phyloP scores from a whole-genome alignment of 192 early-diverging fungal species.

The Backusella parvicylindrica region DNA sequence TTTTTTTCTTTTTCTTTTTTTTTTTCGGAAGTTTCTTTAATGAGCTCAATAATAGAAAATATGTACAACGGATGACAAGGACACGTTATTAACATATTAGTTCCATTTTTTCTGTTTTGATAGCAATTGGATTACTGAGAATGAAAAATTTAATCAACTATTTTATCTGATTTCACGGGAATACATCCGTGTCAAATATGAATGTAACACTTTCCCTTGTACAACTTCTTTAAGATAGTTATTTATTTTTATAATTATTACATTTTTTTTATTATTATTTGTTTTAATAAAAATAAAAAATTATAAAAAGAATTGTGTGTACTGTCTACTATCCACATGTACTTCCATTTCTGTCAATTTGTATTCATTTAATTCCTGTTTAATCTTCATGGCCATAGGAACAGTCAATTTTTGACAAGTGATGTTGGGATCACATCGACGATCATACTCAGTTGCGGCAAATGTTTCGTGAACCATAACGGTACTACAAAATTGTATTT shows the following conservation, averaged over 20 bases:
- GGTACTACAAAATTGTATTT: constrained; percentile 47
- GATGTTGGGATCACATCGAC: constrained; percentile 76
- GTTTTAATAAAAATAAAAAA: background rate
- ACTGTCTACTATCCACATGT: constrained; percentile 69
- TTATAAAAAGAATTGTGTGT: constrained; percentile 68
- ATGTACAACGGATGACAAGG: background rate
- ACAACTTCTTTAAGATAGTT: background rate
- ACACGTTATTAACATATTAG: background rate
- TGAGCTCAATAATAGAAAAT: background rate
- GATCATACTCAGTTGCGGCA: constrained; percentile 78
- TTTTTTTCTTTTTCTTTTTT: background rate
- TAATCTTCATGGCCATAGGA: constrained; percentile 80
- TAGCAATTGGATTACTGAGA: background rate
- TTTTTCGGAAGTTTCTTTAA: background rate
- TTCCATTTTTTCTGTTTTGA: background rate
- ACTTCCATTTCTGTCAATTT: constrained; percentile 91
- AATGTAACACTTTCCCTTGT: background rate
- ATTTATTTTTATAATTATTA: constrained; percentile 2
- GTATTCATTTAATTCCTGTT: constrained; percentile 93
- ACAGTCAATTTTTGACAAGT: constrained; percentile 85
- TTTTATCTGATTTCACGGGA: background rate
- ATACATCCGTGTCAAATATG: background rate
- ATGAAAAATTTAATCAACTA: background rate
- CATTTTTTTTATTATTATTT: background rate
- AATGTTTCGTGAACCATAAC: constrained; percentile 65